These are phyloP conservation scores for Taiozyma sp. DNA, from an alignment of 1,139 yeast species.

Conservation along the genomic window DNA sequence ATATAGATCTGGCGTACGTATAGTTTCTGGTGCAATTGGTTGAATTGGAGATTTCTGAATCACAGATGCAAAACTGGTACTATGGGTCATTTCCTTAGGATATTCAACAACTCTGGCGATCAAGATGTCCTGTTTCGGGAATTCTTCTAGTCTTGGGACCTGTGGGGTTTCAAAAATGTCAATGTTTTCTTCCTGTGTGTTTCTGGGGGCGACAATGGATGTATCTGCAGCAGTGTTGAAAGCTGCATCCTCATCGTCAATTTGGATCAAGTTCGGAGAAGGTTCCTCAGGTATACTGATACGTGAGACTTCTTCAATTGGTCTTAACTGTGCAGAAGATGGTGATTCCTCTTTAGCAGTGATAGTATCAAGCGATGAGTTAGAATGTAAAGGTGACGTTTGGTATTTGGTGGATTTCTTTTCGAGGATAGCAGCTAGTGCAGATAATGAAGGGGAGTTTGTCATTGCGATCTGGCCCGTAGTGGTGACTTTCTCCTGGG, in stretches of 20 bases:
- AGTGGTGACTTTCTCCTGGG: constrained; percentile 5
- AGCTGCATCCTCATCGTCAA: constrained; percentile 21
- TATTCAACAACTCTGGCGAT: constrained; percentile 4
- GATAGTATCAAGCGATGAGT: constrained; percentile 4
- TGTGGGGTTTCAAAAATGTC: constrained; percentile 26
- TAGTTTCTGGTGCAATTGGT: constrained; percentile 7
- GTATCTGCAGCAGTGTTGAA: background rate
- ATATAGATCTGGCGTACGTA: constrained; percentile 8
- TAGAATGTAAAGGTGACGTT: constrained; percentile 5
- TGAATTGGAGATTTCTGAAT: constrained; percentile 3
- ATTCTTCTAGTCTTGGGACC: constrained; percentile 9
- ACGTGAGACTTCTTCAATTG: background rate
- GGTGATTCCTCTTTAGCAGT: constrained; percentile 6
- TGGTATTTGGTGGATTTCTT: constrained; percentile 26
- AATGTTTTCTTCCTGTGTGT: background rate
- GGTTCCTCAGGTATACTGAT: background rate
- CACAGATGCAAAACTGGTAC: constrained; percentile 10
- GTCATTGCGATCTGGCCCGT: constrained; percentile 31
- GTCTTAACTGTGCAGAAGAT: background rate
- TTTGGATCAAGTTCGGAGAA: constrained; percentile 9
- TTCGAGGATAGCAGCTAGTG: constrained; percentile 33
- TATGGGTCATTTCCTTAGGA: constrained; percentile 8
- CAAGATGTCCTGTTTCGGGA: constrained; percentile 4
- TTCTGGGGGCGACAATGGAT: background rate
- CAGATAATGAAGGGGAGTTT: constrained; percentile 39